These are phyloP conservation scores for Suhomyces panamericanus DNA, from an alignment of 1,139 yeast species.

Conservation along the genomic window DNA sequence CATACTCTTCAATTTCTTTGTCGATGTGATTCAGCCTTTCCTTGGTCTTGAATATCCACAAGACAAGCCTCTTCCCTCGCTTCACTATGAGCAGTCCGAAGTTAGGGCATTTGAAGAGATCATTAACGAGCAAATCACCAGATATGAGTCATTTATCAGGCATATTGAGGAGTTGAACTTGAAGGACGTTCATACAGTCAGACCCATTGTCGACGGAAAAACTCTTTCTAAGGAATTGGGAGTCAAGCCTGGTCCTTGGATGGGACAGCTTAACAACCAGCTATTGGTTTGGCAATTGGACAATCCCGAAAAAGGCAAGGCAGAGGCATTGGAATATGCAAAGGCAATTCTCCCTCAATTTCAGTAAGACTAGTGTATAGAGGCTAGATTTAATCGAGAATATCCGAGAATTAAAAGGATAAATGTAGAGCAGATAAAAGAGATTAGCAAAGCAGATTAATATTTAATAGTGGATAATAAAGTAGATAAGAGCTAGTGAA, in stretches of 20 bases:
- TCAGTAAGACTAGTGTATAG: neutral
- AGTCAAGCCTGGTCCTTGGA: constrained; percentile 84
- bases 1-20: constrained; percentile 31
- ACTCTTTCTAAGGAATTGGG: constrained; percentile 51
- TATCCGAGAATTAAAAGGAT: no score
- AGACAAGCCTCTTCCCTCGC: constrained; percentile 13
- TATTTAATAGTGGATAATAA: no score
- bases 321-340: constrained; percentile 54
- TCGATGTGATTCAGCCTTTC: constrained; percentile 25
- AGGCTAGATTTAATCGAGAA: neutral
- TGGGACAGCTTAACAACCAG: constrained; percentile 54
- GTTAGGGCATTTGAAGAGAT: constrained; percentile 8
- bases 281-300: constrained; percentile 76
- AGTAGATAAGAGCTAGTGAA: no score
- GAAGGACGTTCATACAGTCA: constrained; percentile 43
- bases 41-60: constrained; percentile 5
- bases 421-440: no score
- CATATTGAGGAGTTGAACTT: constrained; percentile 33
- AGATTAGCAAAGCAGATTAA: no score
- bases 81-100: constrained; percentile 12
- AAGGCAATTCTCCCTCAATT: constrained; percentile 17
- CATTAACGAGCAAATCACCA: constrained; percentile 9
- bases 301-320: constrained; percentile 54
- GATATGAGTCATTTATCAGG: constrained; percentile 38
- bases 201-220: constrained; percentile 70